Conservation (phyloP, 1,284 basidiomycete species). For the Trichosporon sp. region DNA sequence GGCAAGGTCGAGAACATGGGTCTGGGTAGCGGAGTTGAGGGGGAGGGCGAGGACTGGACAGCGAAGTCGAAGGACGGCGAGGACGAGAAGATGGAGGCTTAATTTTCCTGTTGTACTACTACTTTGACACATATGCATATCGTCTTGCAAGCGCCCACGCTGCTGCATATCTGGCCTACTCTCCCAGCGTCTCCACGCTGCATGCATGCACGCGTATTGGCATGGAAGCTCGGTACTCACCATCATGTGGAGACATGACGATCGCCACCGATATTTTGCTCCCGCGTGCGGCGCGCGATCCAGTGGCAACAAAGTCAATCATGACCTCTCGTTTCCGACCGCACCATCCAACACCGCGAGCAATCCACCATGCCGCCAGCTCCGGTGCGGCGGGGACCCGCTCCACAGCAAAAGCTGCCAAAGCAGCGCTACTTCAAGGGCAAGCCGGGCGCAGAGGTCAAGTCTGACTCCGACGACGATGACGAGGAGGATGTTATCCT, state of each 20-base stretch:
- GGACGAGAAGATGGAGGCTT: slow-evolving; percentile 11
- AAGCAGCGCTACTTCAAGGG: slow-evolving; percentile 44
- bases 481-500: slow-evolving; percentile 18
- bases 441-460: slow-evolving; percentile 35
- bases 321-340: not conserved
- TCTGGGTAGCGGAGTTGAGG: slow-evolving; percentile 19
- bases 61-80: slow-evolving; percentile 1
- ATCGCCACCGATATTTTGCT: slow-evolving; percentile 5
- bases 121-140: not conserved
- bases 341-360: not conserved
- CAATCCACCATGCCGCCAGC: slow-evolving; percentile 9
- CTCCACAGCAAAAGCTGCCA: slow-evolving; percentile 13
- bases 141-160: not conserved
- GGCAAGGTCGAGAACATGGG: slow-evolving; percentile 35
- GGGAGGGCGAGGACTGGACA: slow-evolving; percentile 22
- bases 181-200: not conserved
- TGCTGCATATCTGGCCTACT: not conserved
- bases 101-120: slow-evolving; percentile 7
- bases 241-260: not conserved
- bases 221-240: too few species aligned
- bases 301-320: slow-evolving; percentile 3
- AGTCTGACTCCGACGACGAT: slow-evolving; percentile 27
- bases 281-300: not conserved
- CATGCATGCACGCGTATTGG: not conserved
- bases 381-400: slow-evolving; percentile 4